Conservation (phyloP, 2,329 filamentous ascomycete species). For the Lecanosticta acicola region DNA sequence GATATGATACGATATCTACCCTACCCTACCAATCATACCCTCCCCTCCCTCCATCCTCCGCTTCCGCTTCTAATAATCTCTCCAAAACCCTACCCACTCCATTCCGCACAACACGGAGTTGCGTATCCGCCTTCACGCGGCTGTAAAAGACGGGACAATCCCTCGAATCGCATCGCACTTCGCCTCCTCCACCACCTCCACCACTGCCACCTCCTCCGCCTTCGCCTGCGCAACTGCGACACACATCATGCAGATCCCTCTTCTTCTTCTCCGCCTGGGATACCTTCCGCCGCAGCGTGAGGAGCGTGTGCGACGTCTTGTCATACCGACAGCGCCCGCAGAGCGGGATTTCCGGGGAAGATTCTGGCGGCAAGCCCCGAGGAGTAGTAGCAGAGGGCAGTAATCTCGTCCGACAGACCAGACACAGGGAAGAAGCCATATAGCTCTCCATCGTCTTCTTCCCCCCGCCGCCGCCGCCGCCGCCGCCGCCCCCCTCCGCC, state of each 20-base stretch:
- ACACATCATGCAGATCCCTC: slow-evolving; percentile 62
- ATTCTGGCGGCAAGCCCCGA: too few species aligned
- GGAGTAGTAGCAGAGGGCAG: too few species aligned
- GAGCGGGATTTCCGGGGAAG: slow-evolving; percentile 40
- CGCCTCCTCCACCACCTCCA: slow-evolving; percentile 48
- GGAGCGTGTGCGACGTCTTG: slow-evolving; percentile 55
- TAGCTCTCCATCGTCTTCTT: slow-evolving; percentile 85
- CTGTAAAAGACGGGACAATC: slow-evolving; percentile 93
- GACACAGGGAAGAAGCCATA: slow-evolving; percentile 72
- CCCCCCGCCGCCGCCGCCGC: slow-evolving; percentile 21
- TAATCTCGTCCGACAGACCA: slow-evolving; percentile 65
- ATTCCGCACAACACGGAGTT: slow-evolving; percentile 35
- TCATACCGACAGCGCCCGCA: slow-evolving; percentile 53
- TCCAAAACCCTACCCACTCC: slow-evolving; percentile 40
- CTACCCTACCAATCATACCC: background rate
- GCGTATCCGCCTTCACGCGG: slow-evolving; percentile 57
- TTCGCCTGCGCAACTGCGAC: slow-evolving; percentile 71
- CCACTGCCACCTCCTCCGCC: slow-evolving; percentile 30
- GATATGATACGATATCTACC: too few species aligned
- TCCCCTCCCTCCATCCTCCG: background rate
- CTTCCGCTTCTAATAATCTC: slow-evolving; percentile 33
- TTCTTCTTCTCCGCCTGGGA: slow-evolving; percentile 58
- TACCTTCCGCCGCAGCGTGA: slow-evolving; percentile 58
- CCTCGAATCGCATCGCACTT: slow-evolving; percentile 79
- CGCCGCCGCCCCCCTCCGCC: slow-evolving; percentile 15